Evolutionary conservation across 2,329 filamentous ascomycete species (phyloP), one percentile per base, ranked within the genome.

Genomic region (Aspergillus ruber): DNA sequence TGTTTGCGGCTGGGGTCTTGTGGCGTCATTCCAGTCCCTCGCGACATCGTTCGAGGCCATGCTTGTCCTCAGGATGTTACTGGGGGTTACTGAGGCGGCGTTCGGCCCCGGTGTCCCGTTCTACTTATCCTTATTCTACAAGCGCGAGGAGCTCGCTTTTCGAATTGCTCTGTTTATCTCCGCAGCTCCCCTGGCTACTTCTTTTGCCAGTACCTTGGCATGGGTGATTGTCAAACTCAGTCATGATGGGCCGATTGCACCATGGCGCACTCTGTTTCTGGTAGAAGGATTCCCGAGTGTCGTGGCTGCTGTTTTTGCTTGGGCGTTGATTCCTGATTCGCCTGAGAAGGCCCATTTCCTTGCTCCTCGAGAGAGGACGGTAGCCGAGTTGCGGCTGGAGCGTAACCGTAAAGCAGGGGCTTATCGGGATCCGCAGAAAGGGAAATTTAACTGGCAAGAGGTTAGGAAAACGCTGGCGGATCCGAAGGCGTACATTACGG

Each of bases 91-190:
- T 10, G 81, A 84, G 65, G 81, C 81, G 0, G 81, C 80, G 0
- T 84, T 84, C 56, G 75, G 76, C 1, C 80, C 81, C 0, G 82
- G 82, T 4, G 76, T 84, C 0, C 82, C 82, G 0, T 83, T 83
- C 58, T 84, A 82, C 51, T 65, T 85, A 7, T 82, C 80, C 0
- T 78, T 83, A 57, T 84, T 85, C 68, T 84, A 79, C 61, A 74
- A 73, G 12, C 70, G 79, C 6, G 71, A 81, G 42, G 91, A 97
- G 66, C 73, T 96, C 29, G 91, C 90, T 0, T 85, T 93, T 51
- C 77, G 90, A 33, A 93, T 87, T 0, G 90, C 89, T 18, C 77
- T 95, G 1, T 94, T 95, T 68, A 84, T 96, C 46, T 90, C 88
- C 1, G 90, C 81, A 0, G 79, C 80, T 6, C 80, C 80, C 0